A percentile compares a stretch with the other conserved stretches of the same genome.
Evolutionary conservation across 306 rosid genomes (phyloP).

Genomic region (Fagus crenata): DNA sequence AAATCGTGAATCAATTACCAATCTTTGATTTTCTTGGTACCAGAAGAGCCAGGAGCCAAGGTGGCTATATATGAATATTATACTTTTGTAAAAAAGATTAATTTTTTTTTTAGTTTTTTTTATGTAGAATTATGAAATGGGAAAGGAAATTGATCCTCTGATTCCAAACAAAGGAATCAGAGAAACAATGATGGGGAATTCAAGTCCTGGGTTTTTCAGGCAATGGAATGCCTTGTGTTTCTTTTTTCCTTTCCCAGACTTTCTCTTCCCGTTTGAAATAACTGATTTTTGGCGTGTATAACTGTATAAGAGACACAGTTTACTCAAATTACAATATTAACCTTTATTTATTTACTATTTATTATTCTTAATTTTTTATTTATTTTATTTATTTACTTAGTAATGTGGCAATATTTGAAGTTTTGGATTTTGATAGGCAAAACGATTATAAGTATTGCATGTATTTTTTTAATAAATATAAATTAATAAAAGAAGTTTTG

Average conservation of each 20-base stretch:
- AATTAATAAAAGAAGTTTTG: too few species aligned
- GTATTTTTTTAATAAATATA: too few species aligned
- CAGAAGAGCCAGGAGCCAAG: constrained; percentile 9
- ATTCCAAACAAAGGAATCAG: constrained; percentile 65
- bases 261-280: constrained; percentile 41
- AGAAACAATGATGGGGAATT: constrained; percentile 48
- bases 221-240: constrained; percentile 11
- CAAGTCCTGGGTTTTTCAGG: constrained; percentile 27
- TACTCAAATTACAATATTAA: constrained; percentile 21
- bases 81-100: too few species aligned
- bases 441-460: too few species aligned
- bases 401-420: too few species aligned
- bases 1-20: neutral
- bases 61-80: neutral
- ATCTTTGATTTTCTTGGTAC: neutral
- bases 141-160: constrained; percentile 52
- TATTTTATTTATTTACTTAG: too few species aligned
- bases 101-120: too few species aligned
- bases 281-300: constrained; percentile 40
- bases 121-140: neutral
- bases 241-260: constrained; percentile 24
- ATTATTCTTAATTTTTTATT: too few species aligned
- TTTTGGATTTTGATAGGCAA: too few species aligned
- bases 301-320: neutral
- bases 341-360: constrained; percentile 25